Evolutionary conservation across 139 green algal genomes (phyloP), one percentile per base, ranked within the genome.

Genomic region (Volvox africanus): DNA sequence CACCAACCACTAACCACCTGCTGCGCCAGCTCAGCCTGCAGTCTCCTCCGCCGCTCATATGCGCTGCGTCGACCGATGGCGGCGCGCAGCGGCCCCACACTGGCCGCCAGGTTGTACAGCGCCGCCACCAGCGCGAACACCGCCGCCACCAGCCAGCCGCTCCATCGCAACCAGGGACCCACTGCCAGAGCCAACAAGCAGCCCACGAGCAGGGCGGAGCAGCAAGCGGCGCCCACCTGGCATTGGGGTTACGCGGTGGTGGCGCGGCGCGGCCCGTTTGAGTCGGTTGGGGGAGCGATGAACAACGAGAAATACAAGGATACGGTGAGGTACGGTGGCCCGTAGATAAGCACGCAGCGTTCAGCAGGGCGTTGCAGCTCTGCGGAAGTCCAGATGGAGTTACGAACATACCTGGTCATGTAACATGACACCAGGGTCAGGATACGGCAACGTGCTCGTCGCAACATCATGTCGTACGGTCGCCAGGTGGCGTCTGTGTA

Each of bases 391-490:
- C n/a, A n/a, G n/a, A n/a, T n/a, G n/a, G n/a, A n/a, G n/a, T n/a
- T n/a, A n/a, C n/a, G n/a, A n/a, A 55, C 67, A 1, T 50, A 89
- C 85, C 85, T 89, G 85, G 68, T 89, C 85, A 20, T 89, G 85
- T 17, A 89, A 44, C 28, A 89, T 30, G 0, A 89, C 22, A 1
- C 68, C 37, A 1, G 85, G 85, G 17, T 89, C 85, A 0, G 85
- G 85, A 36, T 50, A 61, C 28, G 85, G 69, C 37, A 55, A 14
- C 0, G 13, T 35, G 62, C 62, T 20, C 2, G 28, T 22, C 11
- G 9, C 82, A 19, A 65, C 22, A 6, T n/a, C 32, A 33, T 50
- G 20, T 24, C 19, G 16, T 2, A 2, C 22, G 24, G 18, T 24
- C 24, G 26, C 26, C 67, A 81, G 35, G 35, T 35, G 83, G 0